phyloP scores from a whole-genome alignment of 1,139 yeast species.

The Kodamaea fungicola region DNA sequence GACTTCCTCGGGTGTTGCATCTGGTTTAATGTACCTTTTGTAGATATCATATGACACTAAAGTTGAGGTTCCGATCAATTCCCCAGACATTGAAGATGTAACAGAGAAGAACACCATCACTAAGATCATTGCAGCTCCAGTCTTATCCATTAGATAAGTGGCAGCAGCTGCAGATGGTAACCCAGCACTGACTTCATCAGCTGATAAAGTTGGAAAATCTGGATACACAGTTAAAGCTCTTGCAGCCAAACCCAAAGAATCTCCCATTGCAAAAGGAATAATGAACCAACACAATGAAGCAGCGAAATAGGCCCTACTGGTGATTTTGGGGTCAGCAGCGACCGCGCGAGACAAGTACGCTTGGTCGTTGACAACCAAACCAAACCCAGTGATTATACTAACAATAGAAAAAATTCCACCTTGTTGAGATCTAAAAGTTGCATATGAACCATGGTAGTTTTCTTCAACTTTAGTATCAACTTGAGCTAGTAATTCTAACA shows the following conservation, averaged over 20 bases:
- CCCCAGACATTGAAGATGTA: constrained; percentile 49
- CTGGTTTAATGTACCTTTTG: constrained; percentile 41
- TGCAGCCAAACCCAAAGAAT: constrained; percentile 40
- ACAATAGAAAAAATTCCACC: constrained; percentile 37
- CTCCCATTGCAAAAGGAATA: constrained; percentile 39
- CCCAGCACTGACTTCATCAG: constrained; percentile 31
- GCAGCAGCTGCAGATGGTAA: constrained; percentile 43
- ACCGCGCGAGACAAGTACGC: constrained; percentile 32
- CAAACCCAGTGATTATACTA: constrained; percentile 44
- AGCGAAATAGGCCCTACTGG: constrained; percentile 38
- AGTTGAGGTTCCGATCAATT: constrained; percentile 46
- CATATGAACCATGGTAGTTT: constrained; percentile 43
- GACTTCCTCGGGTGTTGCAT: constrained; percentile 39
- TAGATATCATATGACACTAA: constrained; percentile 45
- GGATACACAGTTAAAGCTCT: constrained; percentile 24
- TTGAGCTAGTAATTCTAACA: constrained; percentile 41
- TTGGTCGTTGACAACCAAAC: constrained; percentile 71
- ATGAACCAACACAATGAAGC: constrained; percentile 45
- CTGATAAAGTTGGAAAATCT: constrained; percentile 25
- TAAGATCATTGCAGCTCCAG: constrained; percentile 40
- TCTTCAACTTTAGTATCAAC: constrained; percentile 36
- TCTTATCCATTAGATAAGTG: constrained; percentile 38
- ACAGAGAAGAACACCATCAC: constrained; percentile 48
- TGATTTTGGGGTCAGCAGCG: constrained; percentile 36
- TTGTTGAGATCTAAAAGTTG: constrained; percentile 43